Percentiles rank a stretch among this genome's conserved stretches.
phyloP scores from a whole-genome alignment of 306 rosid genomes.

The Begonia fuchsioides region DNA sequence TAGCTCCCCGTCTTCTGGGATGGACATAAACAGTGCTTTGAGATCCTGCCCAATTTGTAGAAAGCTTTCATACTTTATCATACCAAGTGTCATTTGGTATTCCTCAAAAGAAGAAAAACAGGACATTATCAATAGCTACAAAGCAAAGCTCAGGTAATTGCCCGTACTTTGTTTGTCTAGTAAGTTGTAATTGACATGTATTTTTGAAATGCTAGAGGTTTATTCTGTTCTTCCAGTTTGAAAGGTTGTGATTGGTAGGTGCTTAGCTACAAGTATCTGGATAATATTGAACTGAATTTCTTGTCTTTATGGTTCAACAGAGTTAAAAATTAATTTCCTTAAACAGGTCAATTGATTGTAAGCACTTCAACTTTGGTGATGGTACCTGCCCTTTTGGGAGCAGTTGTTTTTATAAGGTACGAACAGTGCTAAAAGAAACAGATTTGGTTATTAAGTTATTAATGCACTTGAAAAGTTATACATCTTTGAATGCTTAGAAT shows the following conservation, averaged over 20 bases:
- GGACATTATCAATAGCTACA: constrained; percentile 84
- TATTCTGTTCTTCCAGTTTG: too few relatives aligned
- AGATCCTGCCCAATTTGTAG: constrained; percentile 96
- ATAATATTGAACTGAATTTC: too few relatives aligned
- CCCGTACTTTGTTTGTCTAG: not conserved
- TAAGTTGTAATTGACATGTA: too few relatives aligned
- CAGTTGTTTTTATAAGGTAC: constrained; percentile 97
- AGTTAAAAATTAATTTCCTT: too few relatives aligned
- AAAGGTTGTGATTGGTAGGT: too few relatives aligned
- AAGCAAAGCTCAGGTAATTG: constrained; percentile 76
- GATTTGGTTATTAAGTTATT: not conserved
- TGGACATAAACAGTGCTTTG: constrained; percentile 81
- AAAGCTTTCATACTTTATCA: constrained; percentile 79
- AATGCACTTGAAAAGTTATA: not conserved
- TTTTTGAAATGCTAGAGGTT: too few relatives aligned
- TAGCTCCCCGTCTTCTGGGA: constrained; percentile 75
- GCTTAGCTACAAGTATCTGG: too few relatives aligned
- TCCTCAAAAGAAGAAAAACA: constrained; percentile 60
- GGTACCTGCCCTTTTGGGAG: constrained; percentile 95
- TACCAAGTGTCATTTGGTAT: constrained; percentile 98
- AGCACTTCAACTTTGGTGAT: constrained; percentile 91
- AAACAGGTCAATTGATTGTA: constrained; percentile 90
- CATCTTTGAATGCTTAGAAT: too few relatives aligned
- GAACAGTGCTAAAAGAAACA: constrained; percentile 3
- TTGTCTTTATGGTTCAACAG: too few relatives aligned